Percentiles rank a stretch among this genome's conserved stretches.
Evolutionary conservation across 176 grass and related monocot species (phyloP).

Genomic region (Raddia distichophylla): DNA sequence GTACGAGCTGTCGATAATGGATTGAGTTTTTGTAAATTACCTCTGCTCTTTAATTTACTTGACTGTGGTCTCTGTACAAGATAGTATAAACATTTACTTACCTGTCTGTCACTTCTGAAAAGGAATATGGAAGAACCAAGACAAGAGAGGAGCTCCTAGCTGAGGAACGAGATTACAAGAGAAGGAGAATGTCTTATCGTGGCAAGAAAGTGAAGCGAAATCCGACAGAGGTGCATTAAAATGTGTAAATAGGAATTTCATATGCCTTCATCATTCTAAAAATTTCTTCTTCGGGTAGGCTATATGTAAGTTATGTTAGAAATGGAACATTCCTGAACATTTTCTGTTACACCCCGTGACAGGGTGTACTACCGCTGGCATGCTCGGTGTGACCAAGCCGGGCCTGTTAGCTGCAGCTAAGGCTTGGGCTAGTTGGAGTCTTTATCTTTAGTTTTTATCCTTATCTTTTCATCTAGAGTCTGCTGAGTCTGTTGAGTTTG

Average conservation of each 20-base stretch:
- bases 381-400: too few relatives aligned
- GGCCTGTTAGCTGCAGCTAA: too few relatives aligned
- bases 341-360: too few relatives aligned
- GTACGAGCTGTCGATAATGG: conserved; percentile 4
- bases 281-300: background rate
- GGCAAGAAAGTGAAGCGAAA: conserved; percentile 92
- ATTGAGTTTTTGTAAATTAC: conserved; percentile 16
- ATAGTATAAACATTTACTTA: conserved; percentile 4
- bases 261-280: conserved; percentile 20
- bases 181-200: conserved; percentile 89
- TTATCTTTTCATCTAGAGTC: too few relatives aligned
- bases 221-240: conserved; percentile 69
- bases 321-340: background rate
- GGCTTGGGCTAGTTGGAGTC: too few relatives aligned
- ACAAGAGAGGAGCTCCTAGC: conserved; percentile 94
- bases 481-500: too few relatives aligned
- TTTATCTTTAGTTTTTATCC: too few relatives aligned
- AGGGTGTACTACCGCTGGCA: too few relatives aligned
- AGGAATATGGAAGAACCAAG: conserved; percentile 74
- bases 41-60: background rate
- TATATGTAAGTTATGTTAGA: background rate
- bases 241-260: conserved; percentile 23
- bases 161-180: conserved; percentile 99
- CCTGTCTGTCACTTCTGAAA: conserved; percentile 17
- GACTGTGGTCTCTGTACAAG: background rate